These are phyloP conservation scores for Entrophospora sp. DNA, from an alignment of 192 early-diverging fungal genomes.

Conservation along the genomic window DNA sequence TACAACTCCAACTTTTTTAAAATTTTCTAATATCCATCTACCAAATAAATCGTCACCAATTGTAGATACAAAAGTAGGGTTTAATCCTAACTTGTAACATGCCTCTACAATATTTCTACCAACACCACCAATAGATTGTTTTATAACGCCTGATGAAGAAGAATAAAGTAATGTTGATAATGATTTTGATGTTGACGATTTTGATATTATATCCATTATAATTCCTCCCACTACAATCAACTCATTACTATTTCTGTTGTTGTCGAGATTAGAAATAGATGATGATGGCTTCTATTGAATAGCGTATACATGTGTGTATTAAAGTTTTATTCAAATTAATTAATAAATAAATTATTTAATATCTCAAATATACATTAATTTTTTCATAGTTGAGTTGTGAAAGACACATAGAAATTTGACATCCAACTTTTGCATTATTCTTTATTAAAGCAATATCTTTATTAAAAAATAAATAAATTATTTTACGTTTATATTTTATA, in stretches of 20 bases:
- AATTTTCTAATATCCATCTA: conserved; percentile 37
- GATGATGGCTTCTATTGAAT: background rate
- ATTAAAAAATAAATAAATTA: background rate
- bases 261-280: background rate
- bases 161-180: conserved; percentile 37
- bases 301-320: background rate
- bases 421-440: conserved; percentile 81
- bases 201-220: conserved; percentile 76
- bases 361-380: background rate
- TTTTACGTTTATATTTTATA: background rate
- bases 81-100: conserved; percentile 49
- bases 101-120: conserved; percentile 89
- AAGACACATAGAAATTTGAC: conserved; percentile 61
- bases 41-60: conserved; percentile 71
- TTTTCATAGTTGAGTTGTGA: background rate
- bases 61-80: conserved; percentile 54
- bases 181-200: conserved; percentile 20
- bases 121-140: conserved; percentile 75
- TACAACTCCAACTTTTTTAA: conserved; percentile 53
- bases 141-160: conserved; percentile 64
- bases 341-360: background rate
- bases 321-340: background rate
- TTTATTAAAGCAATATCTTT: conserved; percentile 83
- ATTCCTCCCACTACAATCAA: conserved; percentile 79
- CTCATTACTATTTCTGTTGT: conserved; percentile 20